Evolutionary conservation across 148 eudicot species (phyloP), one percentile per base, ranked within the genome.

Genomic region (Cornus suecica): DNA sequence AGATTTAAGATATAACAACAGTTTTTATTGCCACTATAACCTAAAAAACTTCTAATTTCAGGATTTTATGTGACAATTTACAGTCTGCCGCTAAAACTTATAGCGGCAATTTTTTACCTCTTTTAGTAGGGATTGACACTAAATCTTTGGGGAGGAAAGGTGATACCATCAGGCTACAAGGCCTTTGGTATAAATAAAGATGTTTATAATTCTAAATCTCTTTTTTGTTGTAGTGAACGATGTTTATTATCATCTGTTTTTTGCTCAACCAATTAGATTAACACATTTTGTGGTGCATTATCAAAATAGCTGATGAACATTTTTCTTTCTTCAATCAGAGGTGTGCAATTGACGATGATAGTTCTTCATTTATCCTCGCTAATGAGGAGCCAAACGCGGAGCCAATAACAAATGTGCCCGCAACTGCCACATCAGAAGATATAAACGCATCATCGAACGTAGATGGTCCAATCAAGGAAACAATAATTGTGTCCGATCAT

Each of bases 271-370:
- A 26, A 73, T 41, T 63, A 23, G 8, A 14, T 23, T 20, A 74
- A 27, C 25, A 27, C 20, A 16, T 23, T 73, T 27, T 1, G 1
- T 42, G 1, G 41, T 23, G 22, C 25, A 22, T 20, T 58, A 22
- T 20, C 24, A 58, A 58, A 58, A 58, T 58, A 18, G 16, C 16
- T 64, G 41, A 30, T 74, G 28, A 68, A 20, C 42, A 24, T 37
- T 34, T 63, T 71, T 70, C 30, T 65, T 73, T 22, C n/a, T n/a
- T 58, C 51, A 15, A 13, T 42, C 91, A 92, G 97, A 92, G 85
- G 72, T 90, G 87, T 42, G 80, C 94, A 48, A 82, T 86, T 42
- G 89, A 92, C 61, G 94, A 87, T 48, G 92, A 84, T 72, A 68
- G 74, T 1, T 77, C 71, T 56, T 78, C 94, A 24, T 76, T 71